phyloP scores from a whole-genome alignment of 1,284 basidiomycete genomes.

The Ceratobasidium sp. region DNA sequence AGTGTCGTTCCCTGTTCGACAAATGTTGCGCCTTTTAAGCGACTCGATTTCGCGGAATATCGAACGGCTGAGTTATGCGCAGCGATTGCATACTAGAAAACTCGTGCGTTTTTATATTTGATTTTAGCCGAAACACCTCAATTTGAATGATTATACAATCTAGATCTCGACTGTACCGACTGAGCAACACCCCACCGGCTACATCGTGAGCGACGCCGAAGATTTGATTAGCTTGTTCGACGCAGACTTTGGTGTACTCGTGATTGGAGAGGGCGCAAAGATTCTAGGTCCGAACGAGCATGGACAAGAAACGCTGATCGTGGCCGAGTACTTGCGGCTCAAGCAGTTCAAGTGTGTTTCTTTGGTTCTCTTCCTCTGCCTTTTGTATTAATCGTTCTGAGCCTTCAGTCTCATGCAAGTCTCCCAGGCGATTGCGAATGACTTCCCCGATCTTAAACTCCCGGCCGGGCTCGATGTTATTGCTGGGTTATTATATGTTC shows the following conservation, averaged over 20 bases:
- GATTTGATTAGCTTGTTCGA: slow-evolving; percentile 86
- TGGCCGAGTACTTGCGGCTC: slow-evolving; percentile 86
- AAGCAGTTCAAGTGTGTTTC: slow-evolving; percentile 79
- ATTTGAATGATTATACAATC: neutral
- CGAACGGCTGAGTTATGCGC: slow-evolving; percentile 84
- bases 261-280: slow-evolving; percentile 89
- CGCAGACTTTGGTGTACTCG: slow-evolving; percentile 86
- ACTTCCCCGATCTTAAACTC: slow-evolving; percentile 82
- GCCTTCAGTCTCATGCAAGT: slow-evolving; percentile 75
- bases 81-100: slow-evolving; percentile 82
- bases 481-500: slow-evolving; percentile 84
- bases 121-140: slow-evolving; percentile 29
- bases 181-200: slow-evolving; percentile 80
- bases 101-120: slow-evolving; percentile 63
- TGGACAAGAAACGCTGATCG: slow-evolving; percentile 86
- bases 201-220: slow-evolving; percentile 89
- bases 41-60: slow-evolving; percentile 88
- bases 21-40: slow-evolving; percentile 84
- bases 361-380: too few relatives aligned
- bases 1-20: slow-evolving; percentile 86
- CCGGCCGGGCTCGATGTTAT: slow-evolving; percentile 78
- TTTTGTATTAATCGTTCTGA: too few relatives aligned
- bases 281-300: slow-evolving; percentile 84
- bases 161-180: slow-evolving; percentile 84
- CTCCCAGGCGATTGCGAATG: slow-evolving; percentile 75